Conservation (phyloP, 148 eudicot species). For the Chenopodium berlandieri region DNA sequence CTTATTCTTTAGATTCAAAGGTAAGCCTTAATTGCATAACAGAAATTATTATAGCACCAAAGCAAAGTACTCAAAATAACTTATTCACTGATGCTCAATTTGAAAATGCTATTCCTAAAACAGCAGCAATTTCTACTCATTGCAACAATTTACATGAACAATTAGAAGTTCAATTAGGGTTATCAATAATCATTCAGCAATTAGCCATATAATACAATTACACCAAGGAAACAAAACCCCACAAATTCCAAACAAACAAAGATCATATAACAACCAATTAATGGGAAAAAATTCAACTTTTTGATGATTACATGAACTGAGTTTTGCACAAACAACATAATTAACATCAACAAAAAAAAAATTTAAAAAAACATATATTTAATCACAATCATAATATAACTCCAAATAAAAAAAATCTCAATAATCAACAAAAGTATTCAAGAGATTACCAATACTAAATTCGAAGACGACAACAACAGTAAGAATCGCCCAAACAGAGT, state of each 20-base stretch:
- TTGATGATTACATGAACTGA: slow-evolving; percentile 1
- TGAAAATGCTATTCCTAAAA: background rate
- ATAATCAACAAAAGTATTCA: too few species aligned
- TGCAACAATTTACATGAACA: background rate
- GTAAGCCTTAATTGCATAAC: background rate
- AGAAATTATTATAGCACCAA: too few species aligned
- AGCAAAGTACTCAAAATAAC: too few species aligned
- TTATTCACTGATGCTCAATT: background rate
- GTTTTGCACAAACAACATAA: slow-evolving; percentile 4
- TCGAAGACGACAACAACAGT: slow-evolving; percentile 93
- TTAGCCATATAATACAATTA: background rate
- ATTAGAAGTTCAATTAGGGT: background rate
- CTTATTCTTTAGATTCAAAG: background rate
- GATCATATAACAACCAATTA: background rate
- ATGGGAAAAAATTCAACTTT: background rate
- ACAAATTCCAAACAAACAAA: background rate
- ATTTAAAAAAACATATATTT: too few species aligned
- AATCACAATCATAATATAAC: background rate
- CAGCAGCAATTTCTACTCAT: background rate
- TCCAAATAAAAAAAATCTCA: too few species aligned
- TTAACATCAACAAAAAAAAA: background rate
- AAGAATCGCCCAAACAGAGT: slow-evolving; percentile 92
- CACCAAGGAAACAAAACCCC: background rate
- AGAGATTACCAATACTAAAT: slow-evolving; percentile 72
- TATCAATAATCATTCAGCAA: background rate